Conservation (phyloP, 768 basidiomycete genomes). For the Neoboletus subvelutipes region DNA sequence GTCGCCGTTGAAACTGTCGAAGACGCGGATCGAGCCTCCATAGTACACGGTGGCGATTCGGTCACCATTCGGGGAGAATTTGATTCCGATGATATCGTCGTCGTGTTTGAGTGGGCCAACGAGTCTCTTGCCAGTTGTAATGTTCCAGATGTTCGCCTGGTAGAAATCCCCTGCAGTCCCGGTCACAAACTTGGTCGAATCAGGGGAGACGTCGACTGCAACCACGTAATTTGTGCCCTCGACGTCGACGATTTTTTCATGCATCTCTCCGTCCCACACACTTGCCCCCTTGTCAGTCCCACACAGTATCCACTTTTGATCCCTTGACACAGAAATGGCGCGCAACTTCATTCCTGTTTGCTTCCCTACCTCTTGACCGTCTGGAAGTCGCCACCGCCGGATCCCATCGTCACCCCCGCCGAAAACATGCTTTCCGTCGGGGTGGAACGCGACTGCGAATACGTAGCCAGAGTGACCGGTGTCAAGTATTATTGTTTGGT, state of each 20-base stretch:
- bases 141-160: neutral
- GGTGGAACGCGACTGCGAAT: neutral
- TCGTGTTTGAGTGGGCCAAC: neutral
- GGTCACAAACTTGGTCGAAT: neutral
- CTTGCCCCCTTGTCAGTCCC: neutral
- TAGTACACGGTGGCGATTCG: fast-evolving
- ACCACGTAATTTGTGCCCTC: no score
- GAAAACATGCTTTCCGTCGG: neutral
- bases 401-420: neutral
- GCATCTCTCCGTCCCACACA: neutral
- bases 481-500: neutral
- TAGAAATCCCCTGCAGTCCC: neutral
- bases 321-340: neutral
- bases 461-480: fast-evolving
- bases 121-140: neutral
- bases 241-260: neutral
- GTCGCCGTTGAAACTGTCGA: neutral
- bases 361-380: neutral
- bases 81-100: fast-evolving
- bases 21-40: fast-evolving
- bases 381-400: neutral
- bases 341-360: fast-evolving
- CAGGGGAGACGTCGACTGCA: no score
- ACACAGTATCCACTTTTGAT: neutral
- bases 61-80: neutral